Evolutionary conservation across 257 asterid species (phyloP).

Genomic region (Echium plantagineum): DNA sequence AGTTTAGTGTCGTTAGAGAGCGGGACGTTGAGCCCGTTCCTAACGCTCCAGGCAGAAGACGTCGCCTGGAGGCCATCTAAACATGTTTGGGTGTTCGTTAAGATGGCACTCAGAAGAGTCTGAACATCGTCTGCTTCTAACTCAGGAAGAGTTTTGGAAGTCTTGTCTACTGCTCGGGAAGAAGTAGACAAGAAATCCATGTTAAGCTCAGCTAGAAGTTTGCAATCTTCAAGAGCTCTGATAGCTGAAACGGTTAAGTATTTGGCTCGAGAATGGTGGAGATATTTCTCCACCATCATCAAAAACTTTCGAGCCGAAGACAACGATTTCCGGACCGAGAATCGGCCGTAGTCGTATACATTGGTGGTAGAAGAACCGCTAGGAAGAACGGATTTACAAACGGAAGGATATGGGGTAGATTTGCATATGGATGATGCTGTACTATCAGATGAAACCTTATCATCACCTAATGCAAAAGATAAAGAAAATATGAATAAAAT

Average conservation of each 20-base stretch:
- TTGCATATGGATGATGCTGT: conserved; percentile 33
- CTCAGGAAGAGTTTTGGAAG: conserved; percentile 20
- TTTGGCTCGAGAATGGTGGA: conserved; percentile 14
- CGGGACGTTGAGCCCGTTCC: conserved; percentile 30
- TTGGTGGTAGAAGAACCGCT: conserved; percentile 28
- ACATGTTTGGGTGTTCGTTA: conserved; percentile 55
- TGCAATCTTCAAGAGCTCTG: conserved; percentile 54
- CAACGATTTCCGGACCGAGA: conserved; percentile 38
- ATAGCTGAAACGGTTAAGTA: conserved; percentile 25
- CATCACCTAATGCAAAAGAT: conserved; percentile 5
- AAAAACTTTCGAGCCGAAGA: conserved; percentile 30
- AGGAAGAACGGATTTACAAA: conserved; percentile 38
- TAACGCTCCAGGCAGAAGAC: conserved; percentile 39
- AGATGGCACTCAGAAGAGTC: conserved; percentile 46
- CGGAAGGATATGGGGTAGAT: conserved; percentile 47
- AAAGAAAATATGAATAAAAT: conserved; percentile 4
- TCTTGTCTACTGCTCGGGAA: conserved; percentile 15
- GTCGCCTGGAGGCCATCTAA: conserved; percentile 41
- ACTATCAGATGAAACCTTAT: conserved; percentile 7
- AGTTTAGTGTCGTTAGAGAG: conserved; percentile 46
- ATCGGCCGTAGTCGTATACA: conserved; percentile 40
- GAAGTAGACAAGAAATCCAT: conserved; percentile 28
- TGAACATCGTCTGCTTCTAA: conserved; percentile 39
- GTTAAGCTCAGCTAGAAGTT: conserved; percentile 39
- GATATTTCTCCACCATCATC: conserved; percentile 25